Conservation (phyloP, 768 basidiomycete species). For the Coprinopsis strossmayeri region DNA sequence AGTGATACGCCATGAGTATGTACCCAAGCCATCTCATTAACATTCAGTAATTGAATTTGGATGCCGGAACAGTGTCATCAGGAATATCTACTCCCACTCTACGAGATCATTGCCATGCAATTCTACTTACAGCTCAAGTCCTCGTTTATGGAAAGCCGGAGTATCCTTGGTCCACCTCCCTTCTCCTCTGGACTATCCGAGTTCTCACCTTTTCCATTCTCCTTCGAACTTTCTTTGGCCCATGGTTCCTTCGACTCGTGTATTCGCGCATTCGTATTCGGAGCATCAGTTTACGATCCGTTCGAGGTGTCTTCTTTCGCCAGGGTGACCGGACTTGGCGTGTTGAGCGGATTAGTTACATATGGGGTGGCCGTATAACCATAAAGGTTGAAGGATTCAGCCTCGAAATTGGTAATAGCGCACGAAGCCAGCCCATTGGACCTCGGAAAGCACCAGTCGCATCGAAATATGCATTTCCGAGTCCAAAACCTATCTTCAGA, state of each 20-base stretch:
- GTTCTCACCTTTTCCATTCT: constrained; percentile 49
- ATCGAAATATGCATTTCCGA: constrained; percentile 41
- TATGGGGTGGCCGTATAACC: constrained; percentile 51
- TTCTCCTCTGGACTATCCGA: constrained; percentile 45
- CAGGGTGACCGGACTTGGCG: constrained; percentile 46
- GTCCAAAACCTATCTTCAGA: constrained; percentile 38
- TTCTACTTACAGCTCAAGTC: constrained; percentile 14
- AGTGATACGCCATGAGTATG: not conserved
- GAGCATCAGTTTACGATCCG: constrained; percentile 70
- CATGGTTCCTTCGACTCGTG: constrained; percentile 52
- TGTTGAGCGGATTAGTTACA: constrained; percentile 68
- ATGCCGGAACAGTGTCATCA: constrained; percentile 2
- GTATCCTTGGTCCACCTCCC: constrained; percentile 30
- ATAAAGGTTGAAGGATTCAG: constrained; percentile 57
- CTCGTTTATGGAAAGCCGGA: constrained; percentile 26
- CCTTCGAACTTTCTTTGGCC: constrained; percentile 60
- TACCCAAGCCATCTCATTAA: too few relatives aligned
- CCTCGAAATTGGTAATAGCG: constrained; percentile 38
- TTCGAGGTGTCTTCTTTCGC: constrained; percentile 69
- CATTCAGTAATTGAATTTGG: too few relatives aligned
- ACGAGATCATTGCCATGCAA: not conserved
- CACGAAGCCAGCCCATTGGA: constrained; percentile 16
- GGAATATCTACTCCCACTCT: not conserved
- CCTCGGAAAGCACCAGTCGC: constrained; percentile 25
- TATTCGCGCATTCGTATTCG: constrained; percentile 63